A percentile compares a stretch with the other conserved stretches of the same genome.
Evolutionary conservation across 2,329 filamentous ascomycete species (phyloP).

Genomic region (Leptosphaerulina australis): DNA sequence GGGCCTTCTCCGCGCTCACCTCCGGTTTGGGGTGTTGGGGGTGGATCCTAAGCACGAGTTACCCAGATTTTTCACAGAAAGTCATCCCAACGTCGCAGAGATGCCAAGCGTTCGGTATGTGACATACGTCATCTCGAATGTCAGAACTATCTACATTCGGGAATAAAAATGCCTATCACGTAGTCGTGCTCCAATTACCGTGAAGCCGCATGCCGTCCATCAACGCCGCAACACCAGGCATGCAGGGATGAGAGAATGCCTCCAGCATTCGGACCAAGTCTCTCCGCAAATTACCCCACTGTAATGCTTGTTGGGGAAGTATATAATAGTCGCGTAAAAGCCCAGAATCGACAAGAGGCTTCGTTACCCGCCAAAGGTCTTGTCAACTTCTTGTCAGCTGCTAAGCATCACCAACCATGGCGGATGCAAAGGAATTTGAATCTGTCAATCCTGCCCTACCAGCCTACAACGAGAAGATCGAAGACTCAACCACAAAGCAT

Average conservation of each 20-base stretch:
- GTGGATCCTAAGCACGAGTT: conserved; percentile 13
- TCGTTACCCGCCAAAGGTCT: conserved; percentile 7
- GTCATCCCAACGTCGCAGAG: conserved; percentile 1
- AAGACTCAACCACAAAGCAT: conserved; percentile 12
- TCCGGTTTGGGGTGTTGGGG: conserved; percentile 15
- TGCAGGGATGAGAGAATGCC: conserved; percentile 1
- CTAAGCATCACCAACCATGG: conserved; percentile 18
- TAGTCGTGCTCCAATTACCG: conserved; percentile 9
- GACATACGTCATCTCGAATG: conserved; percentile 18
- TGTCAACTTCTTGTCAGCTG: conserved; percentile 11
- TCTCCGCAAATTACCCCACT: conserved; percentile 15
- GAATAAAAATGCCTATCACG: conserved; percentile 8
- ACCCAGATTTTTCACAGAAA: not conserved
- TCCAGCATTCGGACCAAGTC: not conserved
- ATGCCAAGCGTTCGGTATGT: conserved; percentile 17
- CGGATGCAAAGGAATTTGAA: conserved; percentile 15
- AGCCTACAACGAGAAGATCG: conserved; percentile 13
- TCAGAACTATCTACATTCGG: conserved; percentile 4
- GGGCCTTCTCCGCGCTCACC: conserved; percentile 10
- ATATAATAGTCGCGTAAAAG: conserved; percentile 13
- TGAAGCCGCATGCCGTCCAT: conserved; percentile 8
- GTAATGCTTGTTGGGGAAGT: conserved; percentile 7
- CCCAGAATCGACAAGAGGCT: conserved; percentile 12
- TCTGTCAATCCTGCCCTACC: not conserved
- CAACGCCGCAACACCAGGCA: conserved; percentile 1